These are phyloP conservation scores for Balansia obtecta DNA, from an alignment of 2,329 filamentous ascomycete genomes.

Conservation along the genomic window DNA sequence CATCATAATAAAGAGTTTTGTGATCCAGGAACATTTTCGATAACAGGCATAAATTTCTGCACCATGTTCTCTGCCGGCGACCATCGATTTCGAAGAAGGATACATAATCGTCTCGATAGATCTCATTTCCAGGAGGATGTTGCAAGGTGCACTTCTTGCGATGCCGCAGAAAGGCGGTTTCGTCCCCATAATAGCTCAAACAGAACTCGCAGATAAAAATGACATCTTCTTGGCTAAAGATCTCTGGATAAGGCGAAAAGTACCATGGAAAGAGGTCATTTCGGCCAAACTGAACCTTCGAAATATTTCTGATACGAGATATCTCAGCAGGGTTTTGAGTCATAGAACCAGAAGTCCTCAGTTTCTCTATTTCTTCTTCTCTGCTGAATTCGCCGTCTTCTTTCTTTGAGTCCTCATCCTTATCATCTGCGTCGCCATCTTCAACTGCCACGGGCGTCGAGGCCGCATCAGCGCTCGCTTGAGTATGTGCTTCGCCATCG, in stretches of 20 bases:
- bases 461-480: conserved; percentile 29
- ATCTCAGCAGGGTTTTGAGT: conserved; percentile 97
- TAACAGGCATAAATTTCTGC: conserved; percentile 85
- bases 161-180: conserved; percentile 74
- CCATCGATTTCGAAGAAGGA: conserved; percentile 98
- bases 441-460: conserved; percentile 33
- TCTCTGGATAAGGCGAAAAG: conserved; percentile 90
- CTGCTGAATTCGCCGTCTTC: conserved; percentile 52
- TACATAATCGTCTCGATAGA: conserved; percentile 87
- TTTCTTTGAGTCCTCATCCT: conserved; percentile 30
- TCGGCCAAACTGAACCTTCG: conserved; percentile 85
- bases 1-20: conserved; percentile 97
- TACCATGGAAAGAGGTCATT: conserved; percentile 96
- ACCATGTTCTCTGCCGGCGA: conserved; percentile 87
- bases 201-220: conserved; percentile 98
- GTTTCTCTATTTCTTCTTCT: conserved; percentile 91
- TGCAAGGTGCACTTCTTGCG: conserved; percentile 79
- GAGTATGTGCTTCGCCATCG: conserved; percentile 33
- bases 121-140: conserved; percentile 94
- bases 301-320: conserved; percentile 87
- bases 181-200: conserved; percentile 75
- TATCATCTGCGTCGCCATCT: conserved; percentile 44
- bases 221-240: conserved; percentile 76
- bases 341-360: conserved; percentile 92
- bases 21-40: conserved; percentile 96